phyloP scores from a whole-genome alignment of 306 rosid genomes.

The Cicer judaicum region DNA sequence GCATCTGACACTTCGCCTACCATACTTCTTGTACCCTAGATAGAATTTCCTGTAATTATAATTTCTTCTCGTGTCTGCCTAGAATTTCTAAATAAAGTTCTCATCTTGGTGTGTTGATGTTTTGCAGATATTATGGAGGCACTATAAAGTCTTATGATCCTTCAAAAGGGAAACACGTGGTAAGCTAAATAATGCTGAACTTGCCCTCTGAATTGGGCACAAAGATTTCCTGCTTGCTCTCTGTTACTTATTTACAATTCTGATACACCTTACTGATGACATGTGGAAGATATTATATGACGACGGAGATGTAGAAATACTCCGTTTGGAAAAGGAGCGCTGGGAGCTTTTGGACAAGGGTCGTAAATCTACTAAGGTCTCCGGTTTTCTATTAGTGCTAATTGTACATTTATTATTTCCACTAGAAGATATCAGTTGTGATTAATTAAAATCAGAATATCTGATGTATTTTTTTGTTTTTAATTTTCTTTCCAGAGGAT shows the following conservation, averaged over 20 bases:
- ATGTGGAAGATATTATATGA: conserved; percentile 70
- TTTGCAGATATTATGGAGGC: conserved; percentile 87
- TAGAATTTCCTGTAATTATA: conserved; percentile 11
- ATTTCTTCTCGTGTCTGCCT: background rate
- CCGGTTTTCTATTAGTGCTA: conserved; percentile 42
- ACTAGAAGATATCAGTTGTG: conserved; percentile 24
- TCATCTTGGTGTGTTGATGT: conserved; percentile 44
- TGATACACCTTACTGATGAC: conserved; percentile 42
- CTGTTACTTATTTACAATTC: conserved; percentile 29
- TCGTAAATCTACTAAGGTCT: conserved; percentile 54
- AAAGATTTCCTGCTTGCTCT: conserved; percentile 5
- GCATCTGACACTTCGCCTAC: conserved; percentile 6
- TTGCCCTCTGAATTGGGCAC: conserved; percentile 32
- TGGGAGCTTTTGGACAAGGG: conserved; percentile 62
- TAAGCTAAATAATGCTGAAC: conserved; percentile 55
- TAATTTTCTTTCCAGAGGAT: conserved; percentile 63
- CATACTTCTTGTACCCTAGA: conserved; percentile 28
- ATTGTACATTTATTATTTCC: conserved; percentile 40
- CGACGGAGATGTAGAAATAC: conserved; percentile 61
- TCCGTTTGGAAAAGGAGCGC: conserved; percentile 62
- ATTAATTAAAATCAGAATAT: conserved; percentile 46
- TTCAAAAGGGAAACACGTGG: conserved; percentile 88
- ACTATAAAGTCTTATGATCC: conserved; percentile 85
- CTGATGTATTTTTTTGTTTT: conserved; percentile 45
- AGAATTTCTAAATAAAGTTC: conserved; percentile 20